Conservation (phyloP, 768 basidiomycete genomes). For the Lentinula sp. region DNA sequence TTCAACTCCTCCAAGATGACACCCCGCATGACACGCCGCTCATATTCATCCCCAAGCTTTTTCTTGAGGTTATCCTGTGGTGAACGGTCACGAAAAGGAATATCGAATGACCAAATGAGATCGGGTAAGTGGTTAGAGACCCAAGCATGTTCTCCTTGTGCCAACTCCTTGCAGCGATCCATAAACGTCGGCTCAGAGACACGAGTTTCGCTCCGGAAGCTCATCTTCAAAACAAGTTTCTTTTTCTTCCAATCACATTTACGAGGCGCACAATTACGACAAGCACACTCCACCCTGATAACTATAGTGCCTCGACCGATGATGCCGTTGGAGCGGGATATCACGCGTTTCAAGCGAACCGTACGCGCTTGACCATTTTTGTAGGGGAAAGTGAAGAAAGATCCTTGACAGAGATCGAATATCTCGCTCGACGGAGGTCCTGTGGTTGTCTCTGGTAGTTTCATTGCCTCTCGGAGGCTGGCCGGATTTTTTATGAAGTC, state of each 20-base stretch:
- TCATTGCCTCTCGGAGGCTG: too few relatives aligned
- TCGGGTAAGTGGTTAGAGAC: background rate
- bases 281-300: background rate
- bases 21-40: background rate
- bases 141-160: background rate
- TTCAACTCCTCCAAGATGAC: background rate
- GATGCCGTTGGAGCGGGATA: background rate
- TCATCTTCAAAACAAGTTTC: background rate
- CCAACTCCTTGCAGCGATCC: background rate
- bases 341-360: background rate
- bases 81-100: background rate
- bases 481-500: background rate
- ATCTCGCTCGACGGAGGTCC: too few relatives aligned
- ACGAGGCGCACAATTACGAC: background rate
- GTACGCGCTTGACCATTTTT: background rate
- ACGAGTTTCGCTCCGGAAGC: background rate
- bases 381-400: too few relatives aligned
- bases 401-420: too few relatives aligned
- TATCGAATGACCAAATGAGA: background rate
- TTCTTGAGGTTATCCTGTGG: background rate
- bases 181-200: background rate
- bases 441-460: too few relatives aligned
- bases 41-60: background rate
- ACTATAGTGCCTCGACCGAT: background rate
- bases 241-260: too few relatives aligned